Percentiles rank a stretch among this genome's conserved stretches.
These are phyloP conservation scores for Beauveria rudraprayagi DNA, from an alignment of 2,329 filamentous ascomycete species.

Conservation along the genomic window DNA sequence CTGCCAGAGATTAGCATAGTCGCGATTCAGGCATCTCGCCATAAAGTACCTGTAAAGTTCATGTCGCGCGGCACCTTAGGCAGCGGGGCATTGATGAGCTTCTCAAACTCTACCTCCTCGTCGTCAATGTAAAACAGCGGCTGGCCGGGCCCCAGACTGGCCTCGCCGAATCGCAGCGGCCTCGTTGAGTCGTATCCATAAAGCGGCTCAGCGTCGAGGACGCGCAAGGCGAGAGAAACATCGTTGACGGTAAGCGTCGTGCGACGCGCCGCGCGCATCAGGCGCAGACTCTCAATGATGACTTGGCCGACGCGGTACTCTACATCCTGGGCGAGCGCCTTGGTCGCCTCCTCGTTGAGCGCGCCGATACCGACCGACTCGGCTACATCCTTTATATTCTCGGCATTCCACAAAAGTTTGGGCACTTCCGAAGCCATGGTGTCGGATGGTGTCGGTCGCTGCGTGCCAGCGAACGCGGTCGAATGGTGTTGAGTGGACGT, in stretches of 20 bases:
- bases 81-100: slow-evolving; percentile 91
- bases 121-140: slow-evolving; percentile 96
- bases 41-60: slow-evolving; percentile 68
- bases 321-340: slow-evolving; percentile 83
- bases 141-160: slow-evolving; percentile 85
- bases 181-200: slow-evolving; percentile 94
- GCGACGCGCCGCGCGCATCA: slow-evolving; percentile 86
- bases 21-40: neutral
- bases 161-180: slow-evolving; percentile 85
- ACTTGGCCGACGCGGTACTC: slow-evolving; percentile 93
- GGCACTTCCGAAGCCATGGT: slow-evolving; percentile 32
- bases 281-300: slow-evolving; percentile 86
- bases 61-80: slow-evolving; percentile 92
- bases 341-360: slow-evolving; percentile 77
- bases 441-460: neutral
- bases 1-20: slow-evolving; percentile 35
- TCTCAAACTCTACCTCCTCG: slow-evolving; percentile 98
- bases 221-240: slow-evolving; percentile 73
- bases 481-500: neutral
- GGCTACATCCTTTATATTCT: slow-evolving; percentile 91
- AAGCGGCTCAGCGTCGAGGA: slow-evolving; percentile 86
- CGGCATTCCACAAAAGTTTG: slow-evolving; percentile 83
- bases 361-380: slow-evolving; percentile 85
- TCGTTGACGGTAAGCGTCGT: slow-evolving; percentile 86
- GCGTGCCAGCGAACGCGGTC: neutral